Conservation (phyloP, 179 eudicot species). For the Beta lomatogona region DNA sequence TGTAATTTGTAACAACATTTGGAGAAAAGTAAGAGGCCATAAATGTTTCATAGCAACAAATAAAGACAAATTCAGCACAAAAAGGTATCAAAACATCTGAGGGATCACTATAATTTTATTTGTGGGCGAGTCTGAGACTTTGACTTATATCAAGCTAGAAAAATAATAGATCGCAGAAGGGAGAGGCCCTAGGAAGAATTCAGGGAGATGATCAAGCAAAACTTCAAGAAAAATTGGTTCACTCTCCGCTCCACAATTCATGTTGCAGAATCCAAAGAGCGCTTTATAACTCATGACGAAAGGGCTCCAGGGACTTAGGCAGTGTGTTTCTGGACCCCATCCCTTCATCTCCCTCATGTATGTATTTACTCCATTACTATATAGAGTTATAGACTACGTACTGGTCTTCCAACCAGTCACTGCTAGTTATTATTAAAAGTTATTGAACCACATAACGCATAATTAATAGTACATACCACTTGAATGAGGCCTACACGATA, state of each 20-base stretch:
- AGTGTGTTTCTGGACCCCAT: background rate
- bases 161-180: background rate
- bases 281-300: background rate
- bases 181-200: background rate
- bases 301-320: background rate
- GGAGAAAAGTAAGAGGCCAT: background rate
- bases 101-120: background rate
- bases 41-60: background rate
- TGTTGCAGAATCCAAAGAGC: background rate
- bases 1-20: background rate
- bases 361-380: background rate
- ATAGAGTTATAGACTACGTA: background rate
- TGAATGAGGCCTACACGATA: slow-evolving; percentile 93
- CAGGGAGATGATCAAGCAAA: background rate
- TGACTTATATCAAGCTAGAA: background rate
- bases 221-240: background rate
- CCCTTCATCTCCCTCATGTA: background rate
- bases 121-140: background rate
- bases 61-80: background rate
- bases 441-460: background rate
- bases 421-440: background rate
- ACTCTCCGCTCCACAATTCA: background rate
- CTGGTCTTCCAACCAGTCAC: background rate
- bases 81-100: background rate
- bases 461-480: slow-evolving; percentile 58